Evolutionary conservation across 2,329 filamentous ascomycete species (phyloP).

Genomic region (Penicillium sclerotigenum): DNA sequence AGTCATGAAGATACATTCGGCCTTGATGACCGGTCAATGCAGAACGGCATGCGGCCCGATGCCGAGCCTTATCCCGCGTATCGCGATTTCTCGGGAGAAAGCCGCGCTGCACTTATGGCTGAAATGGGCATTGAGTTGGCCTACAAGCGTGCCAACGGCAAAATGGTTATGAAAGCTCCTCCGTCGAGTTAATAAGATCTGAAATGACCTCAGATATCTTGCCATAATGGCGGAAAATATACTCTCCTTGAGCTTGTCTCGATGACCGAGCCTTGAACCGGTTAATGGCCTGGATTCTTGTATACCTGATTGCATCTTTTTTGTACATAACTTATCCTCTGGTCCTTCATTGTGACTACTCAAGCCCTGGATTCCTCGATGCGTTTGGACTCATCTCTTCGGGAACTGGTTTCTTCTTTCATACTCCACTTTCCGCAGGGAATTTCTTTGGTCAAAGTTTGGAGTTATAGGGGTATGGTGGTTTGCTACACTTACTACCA

Average conservation of each 20-base stretch:
- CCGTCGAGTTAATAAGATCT: slow-evolving; percentile 20
- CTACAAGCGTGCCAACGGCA: slow-evolving; percentile 37
- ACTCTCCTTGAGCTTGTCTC: neutral
- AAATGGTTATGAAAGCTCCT: slow-evolving; percentile 34
- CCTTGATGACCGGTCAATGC: slow-evolving; percentile 39
- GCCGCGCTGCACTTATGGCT: slow-evolving; percentile 23
- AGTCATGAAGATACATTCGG: slow-evolving; percentile 41
- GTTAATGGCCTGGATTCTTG: neutral
- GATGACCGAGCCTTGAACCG: neutral
- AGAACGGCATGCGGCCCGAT: slow-evolving; percentile 46
- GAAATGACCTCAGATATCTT: neutral
- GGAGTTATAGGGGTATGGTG: neutral
- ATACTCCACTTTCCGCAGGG: slow-evolving; percentile 9
- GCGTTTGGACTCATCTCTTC: slow-evolving; percentile 6
- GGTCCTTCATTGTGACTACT: slow-evolving; percentile 5
- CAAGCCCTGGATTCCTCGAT: slow-evolving; percentile 9
- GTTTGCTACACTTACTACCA: slow-evolving; percentile 1
- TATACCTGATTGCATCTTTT: slow-evolving; percentile 8
- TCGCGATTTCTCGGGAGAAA: slow-evolving; percentile 28
- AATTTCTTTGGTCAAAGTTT: neutral
- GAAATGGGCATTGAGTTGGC: slow-evolving; percentile 31
- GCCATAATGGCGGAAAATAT: neutral
- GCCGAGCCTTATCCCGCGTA: slow-evolving; percentile 24
- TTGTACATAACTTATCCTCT: slow-evolving; percentile 20
- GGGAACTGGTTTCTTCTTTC: slow-evolving; percentile 3